Evolutionary conservation across 768 basidiomycete genomes (phyloP), one percentile per base, ranked within the genome.

Genomic region (Rhodotorula babjevae): DNA sequence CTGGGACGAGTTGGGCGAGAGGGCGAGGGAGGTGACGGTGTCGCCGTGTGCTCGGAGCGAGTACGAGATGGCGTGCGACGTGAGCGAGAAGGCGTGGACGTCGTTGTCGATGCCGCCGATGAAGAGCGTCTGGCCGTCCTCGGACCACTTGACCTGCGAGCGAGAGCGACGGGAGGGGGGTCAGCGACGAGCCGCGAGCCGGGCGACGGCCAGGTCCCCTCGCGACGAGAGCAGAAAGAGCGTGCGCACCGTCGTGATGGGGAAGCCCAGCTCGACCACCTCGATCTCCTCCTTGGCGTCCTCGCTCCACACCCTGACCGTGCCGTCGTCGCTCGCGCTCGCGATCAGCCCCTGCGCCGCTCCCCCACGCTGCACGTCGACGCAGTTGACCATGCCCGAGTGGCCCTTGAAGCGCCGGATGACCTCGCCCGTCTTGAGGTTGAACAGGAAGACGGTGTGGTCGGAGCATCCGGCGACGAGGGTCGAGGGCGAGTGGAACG

Each of bases 31-130:
- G 5, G 92, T 91, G 6, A 95, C 92, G 2, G 94, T 97, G 79
- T 98, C 96, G 19, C 86, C 87, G 81, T 97, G 94, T 21, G 92
- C 94, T 36, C 84, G 82, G 10, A 98, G 86, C 21, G 88, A 83
- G 78, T 90, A 92, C 4, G 93, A 86, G 77, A 92, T 85, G 71
- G 89, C 87, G 70, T 87, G 69, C 29, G 59, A 68, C 65, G 56
- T 71, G 58, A 65, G 55, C 64, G 71, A 71, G 52, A 70, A 77
- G 36, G 95, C 93, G 80, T 97, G 93, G 72, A 99, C 89, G 80
- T 93, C 92, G 76, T 99, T 99, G 82, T 99, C 95, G 78, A 98
- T 81, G 23, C 91, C 93, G 10, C 89, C 94, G n/a, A 92, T 86
- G 76, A 92, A 99, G 47, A 96, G 85, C 69, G 87, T 89, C 69